Conservation (phyloP, 106 monocot species). For the Acorus gramineus region DNA sequence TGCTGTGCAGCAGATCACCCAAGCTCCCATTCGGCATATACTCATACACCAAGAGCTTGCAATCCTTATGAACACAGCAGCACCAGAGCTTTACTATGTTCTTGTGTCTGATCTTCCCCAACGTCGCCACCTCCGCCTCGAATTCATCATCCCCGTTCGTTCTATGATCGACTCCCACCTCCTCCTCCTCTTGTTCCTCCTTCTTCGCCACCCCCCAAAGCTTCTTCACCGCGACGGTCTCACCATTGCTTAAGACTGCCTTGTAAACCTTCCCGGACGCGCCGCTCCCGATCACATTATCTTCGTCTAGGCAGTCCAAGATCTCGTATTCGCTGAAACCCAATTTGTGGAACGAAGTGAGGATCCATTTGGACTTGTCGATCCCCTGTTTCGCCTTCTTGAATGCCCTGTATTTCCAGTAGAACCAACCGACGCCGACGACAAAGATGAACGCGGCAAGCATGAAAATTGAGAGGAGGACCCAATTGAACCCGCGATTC, state of each 20-base stretch:
- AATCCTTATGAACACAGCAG: slow-evolving; percentile 55
- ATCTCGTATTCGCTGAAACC: slow-evolving; percentile 55
- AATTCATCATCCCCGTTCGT: slow-evolving; percentile 25
- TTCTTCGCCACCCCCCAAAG: slow-evolving; percentile 15
- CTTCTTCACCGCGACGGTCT: slow-evolving; percentile 46
- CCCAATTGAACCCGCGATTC: too few species aligned
- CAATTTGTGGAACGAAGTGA: slow-evolving; percentile 59
- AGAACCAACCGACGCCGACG: slow-evolving; percentile 49
- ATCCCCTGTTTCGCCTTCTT: slow-evolving; percentile 16
- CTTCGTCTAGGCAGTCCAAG: slow-evolving; percentile 3
- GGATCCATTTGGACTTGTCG: slow-evolving; percentile 41
- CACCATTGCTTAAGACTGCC: slow-evolving; percentile 31
- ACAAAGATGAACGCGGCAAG: slow-evolving; percentile 29
- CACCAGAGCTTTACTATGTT: slow-evolving; percentile 90
- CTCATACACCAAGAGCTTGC: slow-evolving; percentile 72
- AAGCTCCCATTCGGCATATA: slow-evolving; percentile 89
- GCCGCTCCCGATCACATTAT: slow-evolving; percentile 30
- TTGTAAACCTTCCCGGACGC: slow-evolving; percentile 50
- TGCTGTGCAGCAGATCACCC: slow-evolving; percentile 61
- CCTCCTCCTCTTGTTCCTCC: not conserved
- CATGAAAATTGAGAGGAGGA: slow-evolving; percentile 9
- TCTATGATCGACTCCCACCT: not conserved
- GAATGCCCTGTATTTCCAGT: slow-evolving; percentile 26
- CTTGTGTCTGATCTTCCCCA: slow-evolving; percentile 80
- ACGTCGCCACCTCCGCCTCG: slow-evolving; percentile 58